phyloP scores from a whole-genome alignment of 176 grass and related monocot species.

The Eragrostis nindensis region DNA sequence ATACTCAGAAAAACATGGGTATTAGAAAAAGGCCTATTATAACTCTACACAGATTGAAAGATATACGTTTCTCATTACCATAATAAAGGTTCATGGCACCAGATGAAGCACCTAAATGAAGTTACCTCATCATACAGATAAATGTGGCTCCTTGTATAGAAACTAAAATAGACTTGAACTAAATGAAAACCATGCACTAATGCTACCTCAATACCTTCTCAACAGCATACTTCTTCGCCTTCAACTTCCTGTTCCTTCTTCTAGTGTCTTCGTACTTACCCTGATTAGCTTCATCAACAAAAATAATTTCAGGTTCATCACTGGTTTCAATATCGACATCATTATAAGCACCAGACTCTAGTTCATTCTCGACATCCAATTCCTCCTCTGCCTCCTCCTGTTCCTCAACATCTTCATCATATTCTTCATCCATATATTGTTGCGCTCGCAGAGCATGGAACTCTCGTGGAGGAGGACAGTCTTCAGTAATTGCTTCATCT shows the following conservation, averaged over 20 bases:
- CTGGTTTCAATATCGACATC: conserved; percentile 32
- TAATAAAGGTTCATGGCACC: conserved; percentile 18
- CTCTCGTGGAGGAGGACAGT: conserved; percentile 70
- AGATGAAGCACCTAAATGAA: conserved; percentile 32
- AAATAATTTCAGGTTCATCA: conserved; percentile 71
- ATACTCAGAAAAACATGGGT: conserved; percentile 7
- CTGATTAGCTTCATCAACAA: conserved; percentile 56
- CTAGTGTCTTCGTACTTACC: conserved; percentile 31
- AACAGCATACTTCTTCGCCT: conserved; percentile 47
- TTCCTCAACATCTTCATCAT: conserved; percentile 38
- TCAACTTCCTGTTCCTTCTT: conserved; percentile 44
- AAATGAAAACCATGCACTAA: conserved; percentile 21
- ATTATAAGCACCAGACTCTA: conserved; percentile 40
- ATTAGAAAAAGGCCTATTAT: conserved; percentile 25
- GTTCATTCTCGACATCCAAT: conserved; percentile 28
- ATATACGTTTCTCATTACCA: conserved; percentile 32
- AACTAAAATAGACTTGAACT: conserved; percentile 33
- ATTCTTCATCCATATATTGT: conserved; percentile 60
- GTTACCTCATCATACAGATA: conserved; percentile 29
- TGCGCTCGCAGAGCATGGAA: conserved; percentile 60
- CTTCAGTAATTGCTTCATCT: conserved; percentile 77
- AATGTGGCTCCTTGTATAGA: conserved; percentile 17
- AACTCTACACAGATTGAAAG: neutral
- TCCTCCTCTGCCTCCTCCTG: neutral
- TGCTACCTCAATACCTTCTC: conserved; percentile 53